These are phyloP conservation scores for Cutaneotrichosporon cavernicola DNA, from an alignment of 1,284 basidiomycete genomes.

Conservation along the genomic window DNA sequence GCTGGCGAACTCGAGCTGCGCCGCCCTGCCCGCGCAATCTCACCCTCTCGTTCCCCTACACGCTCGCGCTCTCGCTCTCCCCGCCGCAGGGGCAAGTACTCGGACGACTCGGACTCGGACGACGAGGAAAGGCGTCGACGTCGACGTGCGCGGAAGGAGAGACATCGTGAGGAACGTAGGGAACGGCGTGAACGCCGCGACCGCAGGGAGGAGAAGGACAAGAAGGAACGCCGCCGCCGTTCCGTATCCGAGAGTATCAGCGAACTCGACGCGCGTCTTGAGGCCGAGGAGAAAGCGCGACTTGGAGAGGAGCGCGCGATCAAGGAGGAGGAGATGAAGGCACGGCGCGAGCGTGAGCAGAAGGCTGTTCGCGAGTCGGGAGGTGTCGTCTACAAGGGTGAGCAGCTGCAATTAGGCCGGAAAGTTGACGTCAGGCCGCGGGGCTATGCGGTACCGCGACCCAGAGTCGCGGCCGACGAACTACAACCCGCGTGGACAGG, in stretches of 20 bases:
- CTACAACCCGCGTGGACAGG: constrained; percentile 33
- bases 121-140: constrained; percentile 9
- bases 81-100: constrained; percentile 3
- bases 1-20: constrained; percentile 81
- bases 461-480: constrained; percentile 43
- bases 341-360: constrained; percentile 37
- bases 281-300: constrained; percentile 52
- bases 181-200: constrained; percentile 15
- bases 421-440: constrained; percentile 41
- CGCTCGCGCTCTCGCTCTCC: constrained; percentile 23
- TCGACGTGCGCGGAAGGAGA: constrained; percentile 16
- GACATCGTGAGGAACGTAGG: constrained; percentile 14
- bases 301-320: constrained; percentile 39
- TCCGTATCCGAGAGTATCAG: constrained; percentile 39
- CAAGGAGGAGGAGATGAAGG: constrained; percentile 40
- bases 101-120: constrained; percentile 27
- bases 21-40: constrained; percentile 42
- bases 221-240: constrained; percentile 5
- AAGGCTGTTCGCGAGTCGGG: constrained; percentile 35
- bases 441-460: constrained; percentile 52
- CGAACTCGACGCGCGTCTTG: constrained; percentile 52
- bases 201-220: constrained; percentile 18
- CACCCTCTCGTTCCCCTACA: constrained; percentile 22
- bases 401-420: constrained; percentile 6
- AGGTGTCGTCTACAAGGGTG: constrained; percentile 51